A percentile compares a stretch with the other conserved stretches of the same genome.
Evolutionary conservation across 495 filamentous ascomycete genomes (phyloP).

Genomic region (Trypethelium eluteriae): DNA sequence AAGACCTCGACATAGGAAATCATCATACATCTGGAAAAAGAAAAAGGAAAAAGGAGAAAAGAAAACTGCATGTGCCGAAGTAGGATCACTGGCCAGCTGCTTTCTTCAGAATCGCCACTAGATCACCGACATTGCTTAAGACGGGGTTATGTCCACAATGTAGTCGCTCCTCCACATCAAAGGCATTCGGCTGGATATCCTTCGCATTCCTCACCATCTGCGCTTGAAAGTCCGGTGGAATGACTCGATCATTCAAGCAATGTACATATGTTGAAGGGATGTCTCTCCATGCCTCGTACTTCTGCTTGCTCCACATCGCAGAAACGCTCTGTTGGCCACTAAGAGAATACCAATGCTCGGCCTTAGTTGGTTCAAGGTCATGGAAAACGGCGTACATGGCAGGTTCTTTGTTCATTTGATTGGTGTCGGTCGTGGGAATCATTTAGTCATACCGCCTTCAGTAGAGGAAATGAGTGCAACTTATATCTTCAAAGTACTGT

Average conservation of each 20-base stretch:
- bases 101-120: constrained; percentile 4
- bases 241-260: constrained; percentile 41
- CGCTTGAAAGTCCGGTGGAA: constrained; percentile 36
- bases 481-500: background rate
- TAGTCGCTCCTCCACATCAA: constrained; percentile 30
- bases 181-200: constrained; percentile 19
- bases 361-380: background rate
- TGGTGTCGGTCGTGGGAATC: background rate
- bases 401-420: background rate
- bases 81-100: background rate
- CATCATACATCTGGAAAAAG: too few relatives aligned
- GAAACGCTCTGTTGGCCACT: background rate
- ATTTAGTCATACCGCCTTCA: background rate
- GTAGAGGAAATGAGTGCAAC: background rate
- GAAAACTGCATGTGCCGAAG: background rate
- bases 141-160: constrained; percentile 30
- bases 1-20: background rate
- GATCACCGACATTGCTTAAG: background rate
- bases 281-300: constrained; percentile 41
- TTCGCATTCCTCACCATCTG: constrained; percentile 31
- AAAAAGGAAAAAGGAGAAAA: too few relatives aligned
- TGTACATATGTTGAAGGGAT: constrained; percentile 45
- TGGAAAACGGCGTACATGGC: background rate
- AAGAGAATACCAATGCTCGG: constrained; percentile 6
- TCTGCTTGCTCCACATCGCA: constrained; percentile 19